A percentile compares a stretch with the other conserved stretches of the same genome.
These are phyloP conservation scores for Ascodesmis nigricans DNA, from an alignment of 495 filamentous ascomycete species.

Conservation along the genomic window DNA sequence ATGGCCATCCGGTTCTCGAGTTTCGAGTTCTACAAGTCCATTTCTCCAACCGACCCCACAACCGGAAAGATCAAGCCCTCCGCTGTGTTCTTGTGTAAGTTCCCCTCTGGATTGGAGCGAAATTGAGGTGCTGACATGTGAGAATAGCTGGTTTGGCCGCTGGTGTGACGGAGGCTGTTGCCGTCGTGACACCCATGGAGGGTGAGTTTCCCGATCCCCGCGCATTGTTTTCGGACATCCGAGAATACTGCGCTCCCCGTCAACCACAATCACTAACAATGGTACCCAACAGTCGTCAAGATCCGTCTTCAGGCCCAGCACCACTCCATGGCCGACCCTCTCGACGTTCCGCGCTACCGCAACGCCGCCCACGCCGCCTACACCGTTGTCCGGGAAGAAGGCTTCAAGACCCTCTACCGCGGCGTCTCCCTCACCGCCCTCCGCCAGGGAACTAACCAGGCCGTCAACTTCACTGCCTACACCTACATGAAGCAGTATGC, in stretches of 20 bases:
- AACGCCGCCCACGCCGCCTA: conserved; percentile 91
- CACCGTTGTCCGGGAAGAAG: conserved; percentile 81
- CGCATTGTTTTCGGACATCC: neutral
- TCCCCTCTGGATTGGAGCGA: neutral
- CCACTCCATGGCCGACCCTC: conserved; percentile 35
- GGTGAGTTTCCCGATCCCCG: conserved; percentile 3
- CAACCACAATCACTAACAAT: neutral
- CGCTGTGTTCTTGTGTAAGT: conserved; percentile 58
- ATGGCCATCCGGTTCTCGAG: conserved; percentile 99
- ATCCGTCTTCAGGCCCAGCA: conserved; percentile 94
- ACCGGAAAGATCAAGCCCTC: conserved; percentile 48
- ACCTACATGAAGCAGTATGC: conserved; percentile 69
- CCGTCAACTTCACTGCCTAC: conserved; percentile 97
- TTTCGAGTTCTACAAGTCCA: conserved; percentile 78
- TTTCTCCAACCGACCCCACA: conserved; percentile 22
- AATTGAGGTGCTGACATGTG: conserved; percentile 2
- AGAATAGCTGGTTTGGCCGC: conserved; percentile 59
- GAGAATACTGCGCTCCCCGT: too few relatives aligned
- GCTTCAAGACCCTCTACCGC: conserved; percentile 64
- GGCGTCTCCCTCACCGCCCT: conserved; percentile 85
- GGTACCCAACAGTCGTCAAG: conserved; percentile 45
- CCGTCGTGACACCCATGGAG: conserved; percentile 94
- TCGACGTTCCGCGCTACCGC: conserved; percentile 39
- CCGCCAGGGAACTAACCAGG: conserved; percentile 89
- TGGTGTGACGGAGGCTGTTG: conserved; percentile 88